Conservation (phyloP, 225 moss, liverwort and hornwort genomes). For the Ulota crispa region DNA sequence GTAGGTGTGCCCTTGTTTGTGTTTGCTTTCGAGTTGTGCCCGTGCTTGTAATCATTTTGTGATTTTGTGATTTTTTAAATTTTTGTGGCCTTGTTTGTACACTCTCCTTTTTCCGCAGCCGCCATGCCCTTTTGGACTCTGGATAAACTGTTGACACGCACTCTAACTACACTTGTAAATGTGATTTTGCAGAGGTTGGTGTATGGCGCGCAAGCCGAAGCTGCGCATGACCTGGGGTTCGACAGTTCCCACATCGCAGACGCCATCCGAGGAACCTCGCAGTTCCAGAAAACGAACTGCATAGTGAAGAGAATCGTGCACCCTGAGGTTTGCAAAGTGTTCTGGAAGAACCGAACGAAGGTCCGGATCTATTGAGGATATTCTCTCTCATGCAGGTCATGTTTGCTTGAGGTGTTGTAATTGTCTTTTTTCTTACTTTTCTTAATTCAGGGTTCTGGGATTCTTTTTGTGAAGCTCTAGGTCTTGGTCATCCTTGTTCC, state of each 20-base stretch:
- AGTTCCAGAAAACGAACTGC: slow-evolving; percentile 64
- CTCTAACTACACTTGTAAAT: neutral
- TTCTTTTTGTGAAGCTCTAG: neutral
- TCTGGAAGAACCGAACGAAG: slow-evolving; percentile 63
- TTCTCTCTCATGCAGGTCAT: neutral
- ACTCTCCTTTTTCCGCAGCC: neutral
- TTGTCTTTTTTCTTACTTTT: neutral
- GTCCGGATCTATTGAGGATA: slow-evolving; percentile 53
- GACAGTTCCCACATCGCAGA: slow-evolving; percentile 67
- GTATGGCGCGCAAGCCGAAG: slow-evolving; percentile 67
- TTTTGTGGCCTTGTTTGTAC: too few species aligned
- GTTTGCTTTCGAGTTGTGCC: too few species aligned
- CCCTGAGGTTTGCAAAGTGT: slow-evolving; percentile 64
- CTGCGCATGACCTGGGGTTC: slow-evolving; percentile 68
- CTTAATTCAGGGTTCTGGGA: neutral
- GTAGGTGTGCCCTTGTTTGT: too few species aligned
- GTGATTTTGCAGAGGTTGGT: slow-evolving; percentile 51
- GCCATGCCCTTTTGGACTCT: neutral
- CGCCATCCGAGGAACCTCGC: slow-evolving; percentile 67
- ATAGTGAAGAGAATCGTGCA: slow-evolving; percentile 64
- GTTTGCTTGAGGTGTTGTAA: neutral
- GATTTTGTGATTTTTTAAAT: too few species aligned
- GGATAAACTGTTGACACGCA: neutral
- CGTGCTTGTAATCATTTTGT: too few species aligned
- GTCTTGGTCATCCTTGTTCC: neutral